Evolutionary conservation across 2,329 filamentous ascomycete species (phyloP).

Genomic region (Ophiostoma himal-ulmi): DNA sequence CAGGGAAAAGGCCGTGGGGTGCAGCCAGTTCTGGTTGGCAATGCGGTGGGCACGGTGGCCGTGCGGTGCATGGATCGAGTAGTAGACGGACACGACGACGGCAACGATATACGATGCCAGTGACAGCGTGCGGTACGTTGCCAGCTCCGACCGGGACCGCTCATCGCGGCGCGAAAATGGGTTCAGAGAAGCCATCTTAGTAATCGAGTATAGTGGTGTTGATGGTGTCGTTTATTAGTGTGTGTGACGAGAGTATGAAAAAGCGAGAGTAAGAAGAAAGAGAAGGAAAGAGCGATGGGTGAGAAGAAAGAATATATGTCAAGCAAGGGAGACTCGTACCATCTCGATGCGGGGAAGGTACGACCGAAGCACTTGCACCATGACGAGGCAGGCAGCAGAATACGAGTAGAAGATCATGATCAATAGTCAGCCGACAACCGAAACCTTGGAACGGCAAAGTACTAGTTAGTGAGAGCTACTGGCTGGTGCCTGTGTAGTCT

Average conservation of each 20-base stretch:
- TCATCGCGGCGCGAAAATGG: slow-evolving; percentile 68
- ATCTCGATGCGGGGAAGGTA: slow-evolving; percentile 12
- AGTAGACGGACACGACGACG: slow-evolving; percentile 67
- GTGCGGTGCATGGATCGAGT: slow-evolving; percentile 58
- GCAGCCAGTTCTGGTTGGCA: slow-evolving; percentile 65
- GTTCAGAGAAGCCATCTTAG: slow-evolving; percentile 43
- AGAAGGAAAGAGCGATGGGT: not conserved
- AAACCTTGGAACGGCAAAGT: slow-evolving; percentile 7
- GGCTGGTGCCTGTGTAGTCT: not conserved
- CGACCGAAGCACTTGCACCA: not conserved
- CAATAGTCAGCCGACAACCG: not conserved
- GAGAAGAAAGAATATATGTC: not conserved
- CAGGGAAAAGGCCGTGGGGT: slow-evolving; percentile 68
- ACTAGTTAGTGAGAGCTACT: not conserved
- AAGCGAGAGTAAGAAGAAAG: not conserved
- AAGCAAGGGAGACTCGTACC: slow-evolving; percentile 5
- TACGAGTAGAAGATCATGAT: not conserved
- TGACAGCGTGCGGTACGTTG: slow-evolving; percentile 70
- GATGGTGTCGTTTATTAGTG: not conserved
- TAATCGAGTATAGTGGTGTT: not conserved
- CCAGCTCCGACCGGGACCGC: slow-evolving; percentile 55
- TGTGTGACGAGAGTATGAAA: not conserved
- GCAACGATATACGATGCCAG: slow-evolving; percentile 69
- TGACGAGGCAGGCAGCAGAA: slow-evolving; percentile 11
- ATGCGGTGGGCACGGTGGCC: slow-evolving; percentile 58